Evolutionary conservation across 495 filamentous ascomycete genomes (phyloP), one percentile per base, ranked within the genome.

Genomic region (Penicillium malachiteum): DNA sequence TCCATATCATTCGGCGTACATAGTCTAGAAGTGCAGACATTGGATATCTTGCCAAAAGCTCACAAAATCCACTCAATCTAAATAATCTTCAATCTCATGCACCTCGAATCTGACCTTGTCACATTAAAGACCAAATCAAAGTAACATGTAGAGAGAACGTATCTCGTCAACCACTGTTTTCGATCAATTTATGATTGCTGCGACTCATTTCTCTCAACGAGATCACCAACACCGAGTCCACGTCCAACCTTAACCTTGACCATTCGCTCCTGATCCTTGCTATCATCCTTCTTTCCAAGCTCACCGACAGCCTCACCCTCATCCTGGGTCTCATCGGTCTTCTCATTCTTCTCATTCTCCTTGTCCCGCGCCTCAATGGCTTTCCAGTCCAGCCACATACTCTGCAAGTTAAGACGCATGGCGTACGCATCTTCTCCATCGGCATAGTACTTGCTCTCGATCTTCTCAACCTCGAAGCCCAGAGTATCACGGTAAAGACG

Each of bases 351-450:
- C 56, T 66, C 57, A 49, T 70, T 76, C 71, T 70, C 69, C 58
- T 62, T 66, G 50, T 71, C 71, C 66, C 62, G 65, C 62, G 61
- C 71, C 66, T 64, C 77, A 65, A 71, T 75, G 61, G 70, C 72
- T 41, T 65, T 68, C 74, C 74, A 77, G 46, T 76, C 67, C 38
- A 79, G 45, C 71, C 71, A 77, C 61, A 92, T 79, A 51, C 80
- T 77, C 31, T 78, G 74, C 41, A 98, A 78, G 63, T 97, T 89
- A 70, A 92, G 86, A 62, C 84, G 86, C 94, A 98, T 98, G 60
- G 85, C 87, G 66, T 86, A 96, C 35, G 94, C 94, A 79, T 98
- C 93, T 76, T 98, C 94, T 46, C 92, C 92, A 73, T 97, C 94
- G 39, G 94, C 94, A 68, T 98, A 98, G 84, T 98, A 98, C 72